Base-by-base conservation (phyloP, 768 basidiomycete species). In the Suillus occidentalis region DNA sequence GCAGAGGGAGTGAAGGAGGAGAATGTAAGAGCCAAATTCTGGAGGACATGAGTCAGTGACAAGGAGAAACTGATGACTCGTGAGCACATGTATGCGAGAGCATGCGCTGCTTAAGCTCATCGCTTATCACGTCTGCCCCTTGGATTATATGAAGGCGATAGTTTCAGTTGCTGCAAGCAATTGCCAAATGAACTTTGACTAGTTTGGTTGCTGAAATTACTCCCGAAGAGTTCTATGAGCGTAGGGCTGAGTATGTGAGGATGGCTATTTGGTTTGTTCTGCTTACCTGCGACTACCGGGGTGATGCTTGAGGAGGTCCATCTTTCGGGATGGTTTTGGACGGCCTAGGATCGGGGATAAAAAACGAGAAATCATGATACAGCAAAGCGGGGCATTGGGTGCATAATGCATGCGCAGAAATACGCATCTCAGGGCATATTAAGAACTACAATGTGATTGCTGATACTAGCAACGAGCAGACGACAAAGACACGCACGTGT, bases 281-380 rank as follows among this genome's bases (percentile, higher is more conserved):
- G 86, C 73, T 94, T 91, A 81, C 91, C 91, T 0, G 91, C 94
- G 79, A 92, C 91, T 39, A 87, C 87, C 0, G 91, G 89, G 49
- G 73, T 91, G 58, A 87, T 87, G 68, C 75, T 90, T 66, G 89
- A 90, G 68, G 89, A 89, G 73, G 87, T 89, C 12, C 82, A 78
- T 90, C 52, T 90, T 90, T 72, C 80, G 78, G 69, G 72, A 82
- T 63, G 87, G 88, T 45, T 90, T 89, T 74, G 89, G 86, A 85
- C 73, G 87, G 87, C 69, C 72, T 79, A 75, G 80, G 52, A 67
- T 87, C 72, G 76, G 85, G 56, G 70, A 67, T 61, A 73, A 78
- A 69, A 87, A 85, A 77, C 74, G 65, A 67, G 78, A 79, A 65
- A 73, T 85, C 61, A 78, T 75, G 73, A 72, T 74, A 62, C 71